phyloP scores from a whole-genome alignment of 345 rosid species.

The Eucalyptus virginea region DNA sequence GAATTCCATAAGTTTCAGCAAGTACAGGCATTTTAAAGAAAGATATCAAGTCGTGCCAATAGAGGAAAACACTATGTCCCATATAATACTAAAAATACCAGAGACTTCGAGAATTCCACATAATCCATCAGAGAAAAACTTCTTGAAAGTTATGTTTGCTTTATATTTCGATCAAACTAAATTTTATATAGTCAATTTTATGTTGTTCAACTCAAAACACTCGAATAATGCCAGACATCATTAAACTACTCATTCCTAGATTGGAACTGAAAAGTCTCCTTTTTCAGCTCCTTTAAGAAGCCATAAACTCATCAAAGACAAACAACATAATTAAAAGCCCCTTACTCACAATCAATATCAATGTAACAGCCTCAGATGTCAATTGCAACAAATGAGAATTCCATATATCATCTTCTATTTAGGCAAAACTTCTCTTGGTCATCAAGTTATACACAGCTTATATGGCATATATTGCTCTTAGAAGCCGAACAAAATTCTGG shows the following conservation, averaged over 20 bases:
- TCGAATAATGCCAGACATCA: not conserved
- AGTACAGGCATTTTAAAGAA: not conserved
- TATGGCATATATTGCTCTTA: not conserved
- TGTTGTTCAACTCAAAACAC: not conserved
- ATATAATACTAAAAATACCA: not conserved
- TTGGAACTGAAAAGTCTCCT: not conserved
- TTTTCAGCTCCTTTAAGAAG: not conserved
- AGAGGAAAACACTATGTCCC: not conserved
- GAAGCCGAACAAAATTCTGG: not conserved
- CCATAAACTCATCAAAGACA: no score
- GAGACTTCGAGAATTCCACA: not conserved
- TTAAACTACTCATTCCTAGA: not conserved
- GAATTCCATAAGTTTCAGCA: not conserved
- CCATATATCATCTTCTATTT: not conserved
- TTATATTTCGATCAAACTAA: not conserved
- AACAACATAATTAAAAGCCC: not conserved
- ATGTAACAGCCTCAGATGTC: not conserved
- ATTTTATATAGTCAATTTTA: not conserved
- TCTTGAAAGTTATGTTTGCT: not conserved
- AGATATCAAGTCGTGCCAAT: not conserved
- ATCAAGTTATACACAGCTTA: not conserved
- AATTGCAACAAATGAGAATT: not conserved
- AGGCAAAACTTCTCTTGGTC: not conserved
- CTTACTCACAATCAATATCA: not conserved
- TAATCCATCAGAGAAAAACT: not conserved